phyloP scores from a whole-genome alignment of 257 asterid species.

The Knoxia roxburghii region DNA sequence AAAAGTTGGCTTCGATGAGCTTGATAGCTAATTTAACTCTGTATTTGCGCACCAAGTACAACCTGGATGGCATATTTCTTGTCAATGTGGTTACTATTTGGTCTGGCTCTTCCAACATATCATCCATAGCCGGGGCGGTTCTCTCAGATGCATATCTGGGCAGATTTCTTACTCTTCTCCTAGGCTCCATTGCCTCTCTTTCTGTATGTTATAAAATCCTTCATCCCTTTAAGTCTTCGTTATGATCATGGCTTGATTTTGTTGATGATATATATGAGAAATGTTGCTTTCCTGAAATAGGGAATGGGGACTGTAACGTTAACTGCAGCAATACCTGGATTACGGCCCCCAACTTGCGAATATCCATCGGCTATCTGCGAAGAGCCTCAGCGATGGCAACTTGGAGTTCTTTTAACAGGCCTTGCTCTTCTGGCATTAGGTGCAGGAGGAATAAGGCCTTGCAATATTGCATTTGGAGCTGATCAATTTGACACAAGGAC shows the following conservation, averaged over 20 bases:
- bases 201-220: slow-evolving; percentile 31
- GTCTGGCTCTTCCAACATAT: slow-evolving; percentile 51
- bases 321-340: slow-evolving; percentile 45
- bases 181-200: slow-evolving; percentile 51
- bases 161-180: slow-evolving; percentile 60
- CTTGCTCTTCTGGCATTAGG: slow-evolving; percentile 63
- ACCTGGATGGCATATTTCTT: slow-evolving; percentile 50
- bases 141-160: slow-evolving; percentile 61
- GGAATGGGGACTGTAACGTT: slow-evolving; percentile 58
- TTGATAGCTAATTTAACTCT: slow-evolving; percentile 56
- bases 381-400: slow-evolving; percentile 59
- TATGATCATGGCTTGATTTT: too few species aligned
- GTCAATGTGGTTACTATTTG: slow-evolving; percentile 66
- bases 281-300: slow-evolving; percentile 19
- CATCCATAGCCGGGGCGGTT: slow-evolving; percentile 61
- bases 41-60: slow-evolving; percentile 54
- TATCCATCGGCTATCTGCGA: slow-evolving; percentile 26
- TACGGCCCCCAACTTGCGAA: slow-evolving; percentile 54
- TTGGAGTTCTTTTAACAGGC: slow-evolving; percentile 38
- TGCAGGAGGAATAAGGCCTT: slow-evolving; percentile 75
- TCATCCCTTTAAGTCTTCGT: too few species aligned
- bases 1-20: slow-evolving; percentile 83
- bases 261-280: not conserved
- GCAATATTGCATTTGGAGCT: slow-evolving; percentile 90
- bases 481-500: slow-evolving; percentile 83